Evolutionary conservation across 495 filamentous ascomycete species (phyloP).

Genomic region (Hypoxylon trugodes): DNA sequence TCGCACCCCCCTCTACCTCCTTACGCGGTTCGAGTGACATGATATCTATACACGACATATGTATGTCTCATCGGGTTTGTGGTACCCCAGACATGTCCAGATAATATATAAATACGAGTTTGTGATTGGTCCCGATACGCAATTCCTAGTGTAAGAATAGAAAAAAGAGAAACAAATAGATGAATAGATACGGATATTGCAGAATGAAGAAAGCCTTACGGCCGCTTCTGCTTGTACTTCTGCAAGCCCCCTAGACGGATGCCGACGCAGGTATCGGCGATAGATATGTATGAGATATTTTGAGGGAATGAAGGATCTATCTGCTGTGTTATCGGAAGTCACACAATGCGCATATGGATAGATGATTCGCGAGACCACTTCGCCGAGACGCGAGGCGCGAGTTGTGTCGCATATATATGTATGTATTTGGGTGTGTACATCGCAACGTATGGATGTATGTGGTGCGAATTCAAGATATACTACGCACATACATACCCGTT

Average conservation of each 20-base stretch:
- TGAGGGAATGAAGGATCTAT: background rate
- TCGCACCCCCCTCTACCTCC: background rate
- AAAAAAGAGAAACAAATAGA: slow-evolving; percentile 2
- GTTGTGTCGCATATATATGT: too few species aligned
- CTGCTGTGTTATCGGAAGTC: background rate
- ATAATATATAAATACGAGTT: slow-evolving; percentile 1
- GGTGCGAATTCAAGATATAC: too few species aligned
- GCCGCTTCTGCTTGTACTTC: slow-evolving; percentile 1
- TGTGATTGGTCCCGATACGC: slow-evolving; percentile 23
- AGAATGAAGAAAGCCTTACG: slow-evolving; percentile 21
- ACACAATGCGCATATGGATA: background rate
- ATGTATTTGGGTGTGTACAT: background rate
- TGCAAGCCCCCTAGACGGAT: background rate
- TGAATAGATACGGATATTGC: too few species aligned
- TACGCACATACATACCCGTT: too few species aligned
- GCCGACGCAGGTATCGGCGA: background rate
- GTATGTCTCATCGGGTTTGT: slow-evolving; percentile 3
- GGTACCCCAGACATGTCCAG: slow-evolving; percentile 8
- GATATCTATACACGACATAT: background rate
- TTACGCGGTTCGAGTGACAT: background rate
- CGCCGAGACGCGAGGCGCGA: background rate
- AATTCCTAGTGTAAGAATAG: background rate
- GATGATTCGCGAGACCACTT: background rate
- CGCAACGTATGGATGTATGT: background rate
- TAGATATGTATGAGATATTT: background rate